Evolutionary conservation across 2,329 filamentous ascomycete species (phyloP).

Genomic region (Lecanicillium sp.): DNA sequence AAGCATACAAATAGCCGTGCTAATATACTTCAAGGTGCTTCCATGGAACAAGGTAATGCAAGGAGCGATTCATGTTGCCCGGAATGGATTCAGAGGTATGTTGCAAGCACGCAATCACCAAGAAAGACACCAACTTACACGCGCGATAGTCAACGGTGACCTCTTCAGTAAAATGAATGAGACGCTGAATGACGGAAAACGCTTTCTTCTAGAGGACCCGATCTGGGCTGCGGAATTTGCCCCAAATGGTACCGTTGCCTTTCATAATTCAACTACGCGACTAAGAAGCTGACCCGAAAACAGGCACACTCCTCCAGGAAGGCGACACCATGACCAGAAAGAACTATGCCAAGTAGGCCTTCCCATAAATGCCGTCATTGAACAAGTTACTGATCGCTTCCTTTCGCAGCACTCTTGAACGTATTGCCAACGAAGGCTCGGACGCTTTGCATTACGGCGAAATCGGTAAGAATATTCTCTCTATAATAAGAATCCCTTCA

Average conservation of each 20-base stretch:
- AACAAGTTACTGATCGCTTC: constrained; percentile 6
- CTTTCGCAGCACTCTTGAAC: constrained; percentile 53
- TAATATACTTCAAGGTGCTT: constrained; percentile 39
- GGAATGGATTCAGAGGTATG: constrained; percentile 55
- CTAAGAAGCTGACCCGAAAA: neutral
- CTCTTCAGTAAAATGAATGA: constrained; percentile 63
- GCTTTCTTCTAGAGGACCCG: constrained; percentile 68
- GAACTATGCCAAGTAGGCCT: constrained; percentile 57
- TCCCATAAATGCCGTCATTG: neutral
- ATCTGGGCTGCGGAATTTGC: constrained; percentile 86
- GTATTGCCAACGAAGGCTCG: constrained; percentile 63
- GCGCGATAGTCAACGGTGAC: constrained; percentile 56
- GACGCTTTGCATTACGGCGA: constrained; percentile 67
- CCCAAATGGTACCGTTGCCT: constrained; percentile 48
- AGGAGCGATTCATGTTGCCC: constrained; percentile 66
- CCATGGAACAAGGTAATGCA: constrained; percentile 65
- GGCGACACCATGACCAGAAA: constrained; percentile 75
- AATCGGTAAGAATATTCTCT: constrained; percentile 35
- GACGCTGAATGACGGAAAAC: constrained; percentile 15
- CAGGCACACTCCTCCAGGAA: constrained; percentile 55
- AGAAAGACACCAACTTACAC: constrained; percentile 13
- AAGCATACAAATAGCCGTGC: neutral
- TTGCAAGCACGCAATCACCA: too few relatives aligned
- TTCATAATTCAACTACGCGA: too few relatives aligned
- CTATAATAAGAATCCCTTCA: neutral